Evolutionary conservation across 2,329 filamentous ascomycete genomes (phyloP), one percentile per base, ranked within the genome.

Genomic region (Trichoderma brevicompactum): DNA sequence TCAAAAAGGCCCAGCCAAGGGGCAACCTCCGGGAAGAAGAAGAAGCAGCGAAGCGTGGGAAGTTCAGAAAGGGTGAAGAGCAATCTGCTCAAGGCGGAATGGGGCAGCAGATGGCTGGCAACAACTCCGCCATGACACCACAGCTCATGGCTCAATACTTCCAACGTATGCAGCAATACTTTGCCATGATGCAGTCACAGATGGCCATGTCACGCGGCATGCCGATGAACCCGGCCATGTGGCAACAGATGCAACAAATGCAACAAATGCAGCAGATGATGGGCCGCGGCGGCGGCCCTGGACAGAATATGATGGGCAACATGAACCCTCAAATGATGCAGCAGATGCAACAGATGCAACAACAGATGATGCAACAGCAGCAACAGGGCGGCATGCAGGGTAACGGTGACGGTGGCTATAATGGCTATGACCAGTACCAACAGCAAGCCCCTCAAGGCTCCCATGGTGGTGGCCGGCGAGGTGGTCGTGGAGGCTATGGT

Each of bases 101-200:
- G 77, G 75, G 74, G 23, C 78, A 78, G 67, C 78, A 80, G 67
- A 79, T 79, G 77, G 79, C 75, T n/a, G 74, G 71, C 28, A 65
- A 60, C 54, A 77, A 80, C 74, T 76, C 83, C 59, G 89, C 90
- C 68, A 96, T 98, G 91, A 96, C 92, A 19, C 94, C 94, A 0
- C 93, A 97, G 74, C 89, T 96, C 82, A 97, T 98, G 93, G 95
- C 95, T 2, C 94, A 97, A 77, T 97, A 98, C 80, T 96, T 95
- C 88, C 92, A 97, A 77, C 88, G 94, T 54, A 98, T 99, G 94
- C 95, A 99, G 78, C 92, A 97, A 76, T 97, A 96, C 79, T 96
- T 97, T 78, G 84, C 89, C 65, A 89, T 97, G 85, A 95, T 97
- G 92, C 93, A 96, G 78, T 92, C 94, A 73, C 90, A 95, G 75